Base-by-base conservation (phyloP, 768 basidiomycete species). In the Boletales sp. region DNA sequence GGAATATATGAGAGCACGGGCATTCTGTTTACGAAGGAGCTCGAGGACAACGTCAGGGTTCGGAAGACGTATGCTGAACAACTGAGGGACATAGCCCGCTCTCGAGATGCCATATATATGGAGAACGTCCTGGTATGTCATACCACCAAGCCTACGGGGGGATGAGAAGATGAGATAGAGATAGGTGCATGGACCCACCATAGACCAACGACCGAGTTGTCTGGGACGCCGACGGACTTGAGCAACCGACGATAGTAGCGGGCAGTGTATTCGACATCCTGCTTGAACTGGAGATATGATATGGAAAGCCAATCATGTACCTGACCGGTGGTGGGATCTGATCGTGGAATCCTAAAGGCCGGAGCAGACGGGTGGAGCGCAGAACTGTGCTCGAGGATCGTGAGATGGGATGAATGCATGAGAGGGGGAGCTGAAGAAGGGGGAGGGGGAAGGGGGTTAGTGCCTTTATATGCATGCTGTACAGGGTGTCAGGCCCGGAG, bases 31-130 rank as follows among this genome's bases (percentile, higher is more conserved):
- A n/a, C 65, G 68, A 42, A 90, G 74, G 18, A 90, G 74, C 57
- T 90, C 86, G 56, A 80, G 80, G 60, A 90, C 76, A 37, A 90
- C 81, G 29, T 72, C 72, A 38, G 86, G 82, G 56, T 82, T 87
- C 17, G 88, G 85, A 27, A 90, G 77, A n/a, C 84, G 79, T 53
- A 89, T 70, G 62, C 85, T 86, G 73, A 90, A 87, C 14, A 90
- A 67, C 54, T 90, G 87, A 1, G 88, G 88, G 53, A 87, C 70
- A 64, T 83, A 90, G 5, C 87, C 87, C 7, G 87, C 88, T 60
- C 87, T 74, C 13, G 85, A 83, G 52, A 90, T 70, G 46, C 82
- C 82, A 61, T 88, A 89, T 52, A 90, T 83, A 55, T 86, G 83
- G 18, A 90, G 68, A 30, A 83, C 77, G 63, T 90, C 87, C 40